Conservation (phyloP, 2,329 filamentous ascomycete species). For the Epichloe bromicola region DNA sequence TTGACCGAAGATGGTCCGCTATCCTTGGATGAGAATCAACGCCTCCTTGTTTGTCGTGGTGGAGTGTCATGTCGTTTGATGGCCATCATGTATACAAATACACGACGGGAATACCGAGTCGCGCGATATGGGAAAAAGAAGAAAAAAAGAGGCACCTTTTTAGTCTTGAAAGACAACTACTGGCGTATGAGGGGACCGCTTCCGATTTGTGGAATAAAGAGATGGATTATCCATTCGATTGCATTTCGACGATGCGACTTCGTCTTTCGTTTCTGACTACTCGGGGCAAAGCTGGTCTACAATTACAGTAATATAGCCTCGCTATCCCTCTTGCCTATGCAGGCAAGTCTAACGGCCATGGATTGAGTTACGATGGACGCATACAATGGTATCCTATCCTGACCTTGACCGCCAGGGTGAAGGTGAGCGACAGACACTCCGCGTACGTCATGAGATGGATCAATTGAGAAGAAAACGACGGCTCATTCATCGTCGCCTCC, state of each 20-base stretch:
- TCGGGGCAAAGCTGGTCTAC: conserved; percentile 1
- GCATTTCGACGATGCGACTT: not conserved
- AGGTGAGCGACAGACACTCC: not conserved
- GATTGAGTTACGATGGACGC: not conserved
- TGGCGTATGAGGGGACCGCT: not conserved
- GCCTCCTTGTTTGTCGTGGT: too few species aligned
- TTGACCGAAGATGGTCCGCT: too few species aligned
- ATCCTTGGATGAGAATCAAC: too few species aligned
- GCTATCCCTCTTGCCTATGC: not conserved
- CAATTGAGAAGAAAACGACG: not conserved
- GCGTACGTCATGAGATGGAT: not conserved
- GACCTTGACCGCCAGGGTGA: not conserved
- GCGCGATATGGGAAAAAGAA: too few species aligned
- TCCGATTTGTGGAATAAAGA: not conserved
- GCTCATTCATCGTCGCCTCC: conserved; percentile 17
- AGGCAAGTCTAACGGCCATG: not conserved
- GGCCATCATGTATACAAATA: too few species aligned
- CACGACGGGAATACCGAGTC: too few species aligned
- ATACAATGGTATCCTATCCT: not conserved
- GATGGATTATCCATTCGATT: not conserved
- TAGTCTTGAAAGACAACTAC: not conserved
- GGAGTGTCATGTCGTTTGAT: too few species aligned
- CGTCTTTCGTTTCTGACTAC: not conserved
- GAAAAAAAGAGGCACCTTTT: too few species aligned
- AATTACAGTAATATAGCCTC: not conserved